These are phyloP conservation scores for Tulasnella sp. DNA, from an alignment of 768 basidiomycete species.

Conservation along the genomic window DNA sequence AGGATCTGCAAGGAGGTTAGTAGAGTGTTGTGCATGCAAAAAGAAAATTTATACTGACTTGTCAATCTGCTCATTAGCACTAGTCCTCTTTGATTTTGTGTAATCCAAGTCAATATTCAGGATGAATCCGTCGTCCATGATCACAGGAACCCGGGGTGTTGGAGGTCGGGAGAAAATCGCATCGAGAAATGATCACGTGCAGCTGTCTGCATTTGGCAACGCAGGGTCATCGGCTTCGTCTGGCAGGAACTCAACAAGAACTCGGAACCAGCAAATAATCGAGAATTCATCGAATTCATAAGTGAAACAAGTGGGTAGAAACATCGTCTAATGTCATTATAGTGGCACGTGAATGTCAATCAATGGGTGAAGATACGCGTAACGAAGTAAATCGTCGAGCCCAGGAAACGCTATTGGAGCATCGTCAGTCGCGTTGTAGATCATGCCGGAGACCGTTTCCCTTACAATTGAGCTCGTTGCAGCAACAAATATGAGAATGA, in stretches of 20 bases:
- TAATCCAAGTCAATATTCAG: constrained; percentile 49
- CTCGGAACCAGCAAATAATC: not conserved
- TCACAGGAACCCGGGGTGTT: not conserved
- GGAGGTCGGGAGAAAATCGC: not conserved
- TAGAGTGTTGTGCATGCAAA: not conserved
- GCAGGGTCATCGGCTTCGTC: too few species aligned
- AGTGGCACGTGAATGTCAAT: not conserved
- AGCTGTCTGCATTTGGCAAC: not conserved
- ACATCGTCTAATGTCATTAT: not conserved
- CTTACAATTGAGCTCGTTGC: constrained; percentile 41
- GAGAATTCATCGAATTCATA: too few species aligned
- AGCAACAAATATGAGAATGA: constrained; percentile 72
- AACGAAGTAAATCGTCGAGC: constrained; percentile 45
- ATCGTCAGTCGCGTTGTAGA: not conserved
- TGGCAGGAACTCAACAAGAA: not conserved
- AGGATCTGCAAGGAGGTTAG: not conserved
- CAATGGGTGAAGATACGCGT: constrained; percentile 36
- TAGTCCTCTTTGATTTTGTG: constrained; percentile 22
- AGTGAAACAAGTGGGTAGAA: too few species aligned
- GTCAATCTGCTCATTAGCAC: constrained; percentile 9
- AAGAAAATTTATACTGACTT: not conserved
- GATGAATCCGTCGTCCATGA: constrained; percentile 64
- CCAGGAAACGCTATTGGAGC: constrained; percentile 38
- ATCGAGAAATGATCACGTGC: not conserved
- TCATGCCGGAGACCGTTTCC: constrained; percentile 26